Percentiles rank a stretch among this genome's conserved stretches.
Evolutionary conservation across 2,329 filamentous ascomycete species (phyloP).

Genomic region (Aspergillus aculeatinus): DNA sequence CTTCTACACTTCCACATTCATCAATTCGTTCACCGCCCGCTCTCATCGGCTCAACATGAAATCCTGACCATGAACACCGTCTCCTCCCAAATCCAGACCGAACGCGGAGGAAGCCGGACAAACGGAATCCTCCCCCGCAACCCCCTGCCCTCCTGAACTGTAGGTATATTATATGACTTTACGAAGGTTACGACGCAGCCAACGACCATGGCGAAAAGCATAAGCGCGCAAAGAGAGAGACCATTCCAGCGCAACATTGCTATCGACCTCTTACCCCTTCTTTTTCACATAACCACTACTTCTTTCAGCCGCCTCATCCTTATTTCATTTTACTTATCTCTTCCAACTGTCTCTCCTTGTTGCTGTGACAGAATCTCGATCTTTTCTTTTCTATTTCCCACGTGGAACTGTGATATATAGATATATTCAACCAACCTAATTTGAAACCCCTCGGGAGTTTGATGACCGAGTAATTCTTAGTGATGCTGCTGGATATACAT

Average conservation of each 20-base stretch:
- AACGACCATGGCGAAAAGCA: background rate
- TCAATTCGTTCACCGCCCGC: background rate
- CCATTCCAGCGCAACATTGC: background rate
- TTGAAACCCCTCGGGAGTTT: too few species aligned
- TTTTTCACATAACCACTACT: background rate
- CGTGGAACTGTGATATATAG: too few species aligned
- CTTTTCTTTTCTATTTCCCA: too few species aligned
- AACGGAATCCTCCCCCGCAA: background rate
- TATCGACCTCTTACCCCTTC: background rate
- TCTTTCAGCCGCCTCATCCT: background rate
- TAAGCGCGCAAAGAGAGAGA: background rate
- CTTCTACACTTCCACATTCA: background rate
- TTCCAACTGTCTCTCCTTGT: background rate
- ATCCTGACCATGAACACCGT: too few species aligned
- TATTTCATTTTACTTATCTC: background rate
- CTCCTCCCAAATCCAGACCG: background rate
- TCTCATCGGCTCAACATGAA: too few species aligned
- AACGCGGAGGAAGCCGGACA: background rate
- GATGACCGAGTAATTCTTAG: too few species aligned
- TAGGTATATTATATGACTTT: background rate
- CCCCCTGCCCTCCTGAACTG: background rate
- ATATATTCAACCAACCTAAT: too few species aligned
- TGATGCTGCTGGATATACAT: too few species aligned
- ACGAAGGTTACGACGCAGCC: background rate
- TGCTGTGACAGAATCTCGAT: too few species aligned